These are phyloP conservation scores for Tylopilus rubrobrunneus DNA, from an alignment of 768 basidiomycete genomes.

Conservation along the genomic window DNA sequence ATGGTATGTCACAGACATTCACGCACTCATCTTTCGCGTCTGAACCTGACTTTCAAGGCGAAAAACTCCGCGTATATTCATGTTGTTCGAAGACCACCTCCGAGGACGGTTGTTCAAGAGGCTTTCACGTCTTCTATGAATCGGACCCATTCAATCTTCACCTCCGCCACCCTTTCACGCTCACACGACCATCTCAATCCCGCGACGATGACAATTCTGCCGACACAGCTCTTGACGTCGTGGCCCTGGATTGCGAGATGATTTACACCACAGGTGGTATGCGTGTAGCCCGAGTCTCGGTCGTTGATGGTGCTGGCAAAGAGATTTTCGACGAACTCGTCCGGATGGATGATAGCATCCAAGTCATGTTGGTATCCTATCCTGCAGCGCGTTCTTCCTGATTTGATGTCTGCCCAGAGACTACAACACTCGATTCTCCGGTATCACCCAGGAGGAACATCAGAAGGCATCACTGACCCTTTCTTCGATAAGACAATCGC, in stretches of 20 bases:
- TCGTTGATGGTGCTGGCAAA: conserved; percentile 72
- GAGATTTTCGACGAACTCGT: conserved; percentile 82
- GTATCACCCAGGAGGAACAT: conserved; percentile 59
- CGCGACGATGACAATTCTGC: conserved; percentile 1
- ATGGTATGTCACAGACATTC: conserved; percentile 45
- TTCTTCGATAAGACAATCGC: conserved; percentile 56
- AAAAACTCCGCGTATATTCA: conserved; percentile 65
- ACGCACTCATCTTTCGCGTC: neutral
- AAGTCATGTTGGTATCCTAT: conserved; percentile 58
- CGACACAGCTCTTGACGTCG: conserved; percentile 62
- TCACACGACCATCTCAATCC: conserved; percentile 28
- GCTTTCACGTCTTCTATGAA: conserved; percentile 92
- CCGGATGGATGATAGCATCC: conserved; percentile 74
- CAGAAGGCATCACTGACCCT: conserved; percentile 66
- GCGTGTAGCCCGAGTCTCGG: conserved; percentile 85
- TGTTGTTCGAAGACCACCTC: conserved; percentile 69
- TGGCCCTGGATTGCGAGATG: conserved; percentile 96
- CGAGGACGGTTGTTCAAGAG: conserved; percentile 67
- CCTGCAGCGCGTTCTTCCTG: neutral
- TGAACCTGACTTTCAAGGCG: conserved; percentile 40
- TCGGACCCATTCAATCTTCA: conserved; percentile 62
- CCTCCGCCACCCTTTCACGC: conserved; percentile 69
- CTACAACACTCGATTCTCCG: conserved; percentile 89
- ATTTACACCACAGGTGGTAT: conserved; percentile 91
- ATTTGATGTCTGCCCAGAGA: conserved; percentile 50